Conservation (phyloP, 208 protist species). For the Entamoeba moshkovskii region DNA sequence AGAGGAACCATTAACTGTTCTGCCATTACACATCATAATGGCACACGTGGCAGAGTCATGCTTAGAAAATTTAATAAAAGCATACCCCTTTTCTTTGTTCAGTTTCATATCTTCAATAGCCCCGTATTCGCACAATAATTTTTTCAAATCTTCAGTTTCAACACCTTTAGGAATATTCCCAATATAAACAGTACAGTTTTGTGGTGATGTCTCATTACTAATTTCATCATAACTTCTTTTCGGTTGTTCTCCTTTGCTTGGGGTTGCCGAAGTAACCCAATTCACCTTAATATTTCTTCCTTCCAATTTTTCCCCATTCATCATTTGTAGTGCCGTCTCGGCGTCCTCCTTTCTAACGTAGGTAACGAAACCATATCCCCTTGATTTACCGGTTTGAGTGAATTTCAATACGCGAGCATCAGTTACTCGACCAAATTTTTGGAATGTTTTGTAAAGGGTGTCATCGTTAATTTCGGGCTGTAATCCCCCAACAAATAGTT, state of each 20-base stretch:
- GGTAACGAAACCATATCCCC: neutral
- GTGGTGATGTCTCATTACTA: neutral
- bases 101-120: neutral
- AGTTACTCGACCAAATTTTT: neutral
- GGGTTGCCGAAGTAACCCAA: neutral
- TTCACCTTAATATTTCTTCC: neutral
- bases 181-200: neutral
- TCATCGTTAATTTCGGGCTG: neutral
- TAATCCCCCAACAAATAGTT: neutral
- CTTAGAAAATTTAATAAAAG: neutral
- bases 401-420: neutral
- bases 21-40: neutral
- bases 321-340: neutral
- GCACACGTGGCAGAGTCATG: neutral
- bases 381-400: neutral
- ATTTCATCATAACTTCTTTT: neutral
- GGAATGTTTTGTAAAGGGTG: neutral
- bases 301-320: neutral
- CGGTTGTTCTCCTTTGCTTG: neutral
- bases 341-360: neutral
- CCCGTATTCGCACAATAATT: neutral
- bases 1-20: neutral
- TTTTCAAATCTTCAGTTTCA: neutral
- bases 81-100: neutral
- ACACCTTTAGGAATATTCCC: neutral